These are phyloP conservation scores for Styphnolobium japonicum DNA, from an alignment of 306 rosid genomes.

Conservation along the genomic window DNA sequence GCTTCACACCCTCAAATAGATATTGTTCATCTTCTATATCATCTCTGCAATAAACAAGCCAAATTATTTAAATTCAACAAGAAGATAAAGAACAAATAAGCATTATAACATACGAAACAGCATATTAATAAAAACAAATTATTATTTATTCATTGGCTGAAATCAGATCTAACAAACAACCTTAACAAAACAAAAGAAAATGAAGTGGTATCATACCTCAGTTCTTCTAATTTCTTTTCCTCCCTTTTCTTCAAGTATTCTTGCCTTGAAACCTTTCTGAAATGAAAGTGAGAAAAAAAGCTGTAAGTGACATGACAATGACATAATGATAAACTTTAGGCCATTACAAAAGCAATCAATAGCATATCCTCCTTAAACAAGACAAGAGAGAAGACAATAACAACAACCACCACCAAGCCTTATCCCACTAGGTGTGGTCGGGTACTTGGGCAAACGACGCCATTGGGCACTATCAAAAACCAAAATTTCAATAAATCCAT, in stretches of 20 bases:
- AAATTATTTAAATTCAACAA: constrained; percentile 7
- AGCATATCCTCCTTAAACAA: background rate
- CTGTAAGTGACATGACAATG: constrained; percentile 19
- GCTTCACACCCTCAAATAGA: constrained; percentile 71
- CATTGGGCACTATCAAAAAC: background rate
- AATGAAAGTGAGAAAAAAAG: constrained; percentile 16
- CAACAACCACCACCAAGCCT: background rate
- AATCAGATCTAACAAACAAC: constrained; percentile 20
- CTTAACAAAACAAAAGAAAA: constrained; percentile 6
- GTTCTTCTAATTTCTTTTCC: constrained; percentile 83
- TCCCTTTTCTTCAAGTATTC: constrained; percentile 93
- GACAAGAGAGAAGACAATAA: background rate
- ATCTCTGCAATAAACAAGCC: constrained; percentile 49
- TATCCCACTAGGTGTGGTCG: background rate
- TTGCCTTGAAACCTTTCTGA: constrained; percentile 82
- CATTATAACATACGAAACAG: background rate
- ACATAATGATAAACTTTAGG: constrained; percentile 21
- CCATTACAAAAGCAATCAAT: background rate
- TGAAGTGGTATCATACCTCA: constrained; percentile 50
- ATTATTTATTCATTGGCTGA: background rate
- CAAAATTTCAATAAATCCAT: background rate
- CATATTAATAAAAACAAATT: background rate
- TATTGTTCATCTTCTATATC: constrained; percentile 93
- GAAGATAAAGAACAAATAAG: constrained; percentile 10
- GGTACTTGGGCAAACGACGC: background rate